Evolutionary conservation across 2,329 filamentous ascomycete genomes (phyloP).

Genomic region (Parafenestella ontariensis): DNA sequence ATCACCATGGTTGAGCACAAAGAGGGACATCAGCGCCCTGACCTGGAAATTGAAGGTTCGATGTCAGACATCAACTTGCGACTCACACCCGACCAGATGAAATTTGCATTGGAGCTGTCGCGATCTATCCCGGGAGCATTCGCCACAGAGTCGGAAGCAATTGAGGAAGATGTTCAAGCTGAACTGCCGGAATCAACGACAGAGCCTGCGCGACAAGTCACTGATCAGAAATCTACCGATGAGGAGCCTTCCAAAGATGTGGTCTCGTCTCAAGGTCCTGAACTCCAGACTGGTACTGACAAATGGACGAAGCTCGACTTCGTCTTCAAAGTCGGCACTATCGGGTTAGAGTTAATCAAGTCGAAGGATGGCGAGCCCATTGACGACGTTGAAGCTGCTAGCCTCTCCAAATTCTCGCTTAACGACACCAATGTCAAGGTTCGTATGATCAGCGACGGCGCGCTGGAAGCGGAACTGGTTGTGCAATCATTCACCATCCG

Average conservation of each 20-base stretch:
- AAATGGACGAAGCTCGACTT: constrained; percentile 94
- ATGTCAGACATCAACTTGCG: constrained; percentile 94
- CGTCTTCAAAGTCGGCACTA: constrained; percentile 84
- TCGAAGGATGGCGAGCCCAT: constrained; percentile 78
- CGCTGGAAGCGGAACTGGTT: constrained; percentile 89
- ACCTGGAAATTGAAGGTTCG: constrained; percentile 87
- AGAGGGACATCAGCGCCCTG: constrained; percentile 77
- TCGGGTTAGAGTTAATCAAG: constrained; percentile 86
- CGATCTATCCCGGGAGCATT: constrained; percentile 89
- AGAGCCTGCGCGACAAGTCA: constrained; percentile 57
- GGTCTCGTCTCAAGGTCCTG: constrained; percentile 62
- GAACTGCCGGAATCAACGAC: constrained; percentile 69
- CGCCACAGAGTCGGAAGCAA: constrained; percentile 71
- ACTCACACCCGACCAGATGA: constrained; percentile 89
- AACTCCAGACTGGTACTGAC: constrained; percentile 71
- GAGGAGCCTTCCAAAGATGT: constrained; percentile 57
- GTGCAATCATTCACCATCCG: constrained; percentile 95
- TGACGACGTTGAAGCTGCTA: constrained; percentile 77
- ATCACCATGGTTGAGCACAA: constrained; percentile 91
- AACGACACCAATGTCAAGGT: constrained; percentile 93
- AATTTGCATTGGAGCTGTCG: constrained; percentile 86
- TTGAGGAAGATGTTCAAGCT: constrained; percentile 74
- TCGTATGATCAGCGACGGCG: constrained; percentile 89
- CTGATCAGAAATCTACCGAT: constrained; percentile 44
- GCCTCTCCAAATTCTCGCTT: constrained; percentile 90